phyloP scores from a whole-genome alignment of 2,329 filamentous ascomycete species.

The Colletotrichum musicola region DNA sequence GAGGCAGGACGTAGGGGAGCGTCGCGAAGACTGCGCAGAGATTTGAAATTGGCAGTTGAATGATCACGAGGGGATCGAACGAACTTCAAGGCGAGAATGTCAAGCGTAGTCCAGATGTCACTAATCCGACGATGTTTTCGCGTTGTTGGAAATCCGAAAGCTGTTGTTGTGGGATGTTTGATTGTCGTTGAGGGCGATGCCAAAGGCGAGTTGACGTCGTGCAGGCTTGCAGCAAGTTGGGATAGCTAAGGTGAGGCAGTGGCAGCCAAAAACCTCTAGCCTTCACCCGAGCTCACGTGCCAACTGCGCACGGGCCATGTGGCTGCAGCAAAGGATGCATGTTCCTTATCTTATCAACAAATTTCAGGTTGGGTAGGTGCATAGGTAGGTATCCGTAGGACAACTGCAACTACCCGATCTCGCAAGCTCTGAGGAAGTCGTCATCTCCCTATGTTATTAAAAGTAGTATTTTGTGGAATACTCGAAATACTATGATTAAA shows the following conservation, averaged over 20 bases:
- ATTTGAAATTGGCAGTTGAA: conserved; percentile 22
- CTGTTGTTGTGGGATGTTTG: background rate
- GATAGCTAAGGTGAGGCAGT: conserved; percentile 2
- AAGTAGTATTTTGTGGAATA: no score
- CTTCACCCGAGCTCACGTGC: conserved; percentile 29
- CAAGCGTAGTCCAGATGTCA: background rate
- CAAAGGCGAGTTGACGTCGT: no score
- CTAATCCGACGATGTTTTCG: background rate
- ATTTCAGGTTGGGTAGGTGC: background rate
- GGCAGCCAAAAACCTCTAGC: conserved; percentile 16
- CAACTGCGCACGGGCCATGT: conserved; percentile 9
- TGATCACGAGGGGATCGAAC: conserved; percentile 17
- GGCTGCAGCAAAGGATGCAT: background rate
- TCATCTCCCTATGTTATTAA: no score
- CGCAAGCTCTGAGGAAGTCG: no score
- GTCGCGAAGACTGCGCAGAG: conserved; percentile 27
- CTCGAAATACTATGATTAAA: no score
- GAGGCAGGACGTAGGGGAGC: conserved; percentile 15
- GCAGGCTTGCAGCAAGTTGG: background rate
- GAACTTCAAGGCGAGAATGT: background rate
- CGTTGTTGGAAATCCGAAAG: no score
- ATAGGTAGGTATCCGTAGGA: no score
- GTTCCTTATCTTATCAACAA: no score
- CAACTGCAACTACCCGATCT: no score
- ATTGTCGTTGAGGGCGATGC: background rate